These are phyloP conservation scores for Atkinsonella hypoxylon DNA, from an alignment of 2,329 filamentous ascomycete genomes.

Conservation along the genomic window DNA sequence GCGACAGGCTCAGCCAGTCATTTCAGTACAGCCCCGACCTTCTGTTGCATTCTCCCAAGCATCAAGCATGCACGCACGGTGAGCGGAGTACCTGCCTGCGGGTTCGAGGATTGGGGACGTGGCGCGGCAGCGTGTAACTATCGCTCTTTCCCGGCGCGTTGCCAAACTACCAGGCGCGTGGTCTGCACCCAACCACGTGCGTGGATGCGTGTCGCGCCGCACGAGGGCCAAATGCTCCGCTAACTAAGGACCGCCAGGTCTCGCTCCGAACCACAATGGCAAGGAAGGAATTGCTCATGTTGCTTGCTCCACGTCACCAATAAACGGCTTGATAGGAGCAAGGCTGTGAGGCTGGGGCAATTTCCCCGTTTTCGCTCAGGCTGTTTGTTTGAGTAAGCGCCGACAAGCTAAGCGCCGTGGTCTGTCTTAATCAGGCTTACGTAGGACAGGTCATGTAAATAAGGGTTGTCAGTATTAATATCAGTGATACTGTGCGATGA, in stretches of 20 bases:
- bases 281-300: too few species aligned
- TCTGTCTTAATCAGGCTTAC: neutral
- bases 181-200: conserved; percentile 1
- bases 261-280: neutral
- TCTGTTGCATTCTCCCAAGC: neutral
- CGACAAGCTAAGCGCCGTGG: neutral
- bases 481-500: neutral
- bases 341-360: neutral
- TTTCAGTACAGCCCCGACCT: neutral
- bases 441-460: neutral
- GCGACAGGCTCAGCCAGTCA: conserved; percentile 1
- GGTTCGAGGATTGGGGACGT: neutral
- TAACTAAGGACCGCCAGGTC: neutral
- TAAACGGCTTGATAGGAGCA: too few species aligned
- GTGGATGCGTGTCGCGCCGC: conserved; percentile 1
- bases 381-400: conserved; percentile 1
- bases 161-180: conserved; percentile 1
- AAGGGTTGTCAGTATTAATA: neutral
- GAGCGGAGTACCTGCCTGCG: too few species aligned
- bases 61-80: too few species aligned
- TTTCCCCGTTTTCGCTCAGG: neutral
- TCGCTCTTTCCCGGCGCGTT: neutral
- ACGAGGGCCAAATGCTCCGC: neutral
- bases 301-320: too few species aligned
- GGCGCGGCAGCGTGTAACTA: neutral